Conservation (phyloP, 106 monocot genomes). For the Dendrobium nobile region DNA sequence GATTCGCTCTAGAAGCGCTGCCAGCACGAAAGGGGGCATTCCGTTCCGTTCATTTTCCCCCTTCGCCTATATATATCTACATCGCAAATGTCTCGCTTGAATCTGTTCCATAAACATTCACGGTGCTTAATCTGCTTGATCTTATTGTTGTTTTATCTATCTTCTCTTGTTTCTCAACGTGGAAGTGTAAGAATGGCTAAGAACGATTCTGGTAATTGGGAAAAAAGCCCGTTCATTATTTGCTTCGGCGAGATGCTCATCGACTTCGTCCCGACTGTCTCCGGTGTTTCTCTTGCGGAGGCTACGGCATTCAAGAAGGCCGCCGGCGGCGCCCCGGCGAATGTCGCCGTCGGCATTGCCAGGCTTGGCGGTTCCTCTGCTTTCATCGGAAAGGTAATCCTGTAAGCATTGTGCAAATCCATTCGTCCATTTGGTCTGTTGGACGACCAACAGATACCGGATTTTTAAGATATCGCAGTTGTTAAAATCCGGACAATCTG, state of each 20-base stretch:
- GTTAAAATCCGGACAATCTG: no score
- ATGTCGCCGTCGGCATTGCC: conserved; percentile 43
- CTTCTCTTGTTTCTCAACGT: neutral
- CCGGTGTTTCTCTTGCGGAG: conserved; percentile 34
- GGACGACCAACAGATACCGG: no score
- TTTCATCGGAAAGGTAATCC: conserved; percentile 36
- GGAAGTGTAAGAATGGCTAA: neutral
- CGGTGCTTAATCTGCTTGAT: neutral
- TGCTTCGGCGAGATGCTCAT: conserved; percentile 50
- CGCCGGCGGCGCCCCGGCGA: conserved; percentile 42
- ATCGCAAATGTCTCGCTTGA: neutral
- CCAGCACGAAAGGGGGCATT: neutral
- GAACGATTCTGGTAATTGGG: neutral
- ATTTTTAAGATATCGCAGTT: no score
- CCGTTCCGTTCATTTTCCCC: neutral
- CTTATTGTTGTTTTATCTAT: neutral
- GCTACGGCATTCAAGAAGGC: conserved; percentile 43
- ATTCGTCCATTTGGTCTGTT: no score
- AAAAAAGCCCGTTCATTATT: conserved; percentile 15
- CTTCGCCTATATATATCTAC: neutral
- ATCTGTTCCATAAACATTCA: neutral
- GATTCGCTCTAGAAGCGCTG: neutral
- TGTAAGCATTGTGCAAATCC: neutral
- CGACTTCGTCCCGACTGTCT: conserved; percentile 42
- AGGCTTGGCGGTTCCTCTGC: conserved; percentile 41